Conservation (phyloP, 179 eudicot species). For the Spergularia azorica region DNA sequence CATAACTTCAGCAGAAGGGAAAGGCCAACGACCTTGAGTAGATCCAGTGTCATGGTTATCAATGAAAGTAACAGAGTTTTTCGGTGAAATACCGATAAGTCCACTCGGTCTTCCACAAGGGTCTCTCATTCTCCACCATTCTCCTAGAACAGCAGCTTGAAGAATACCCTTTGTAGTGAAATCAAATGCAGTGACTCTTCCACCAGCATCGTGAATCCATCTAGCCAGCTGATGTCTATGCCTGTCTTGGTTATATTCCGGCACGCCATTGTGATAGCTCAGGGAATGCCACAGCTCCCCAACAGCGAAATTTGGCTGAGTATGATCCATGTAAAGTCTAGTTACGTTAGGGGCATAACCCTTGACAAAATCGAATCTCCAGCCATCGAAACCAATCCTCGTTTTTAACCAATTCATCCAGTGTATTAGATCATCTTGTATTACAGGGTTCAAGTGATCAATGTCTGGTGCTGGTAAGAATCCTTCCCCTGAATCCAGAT, state of each 20-base stretch:
- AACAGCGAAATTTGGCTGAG: conserved; percentile 17
- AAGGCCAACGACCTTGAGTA: conserved; percentile 10
- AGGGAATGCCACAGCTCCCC: conserved; percentile 20
- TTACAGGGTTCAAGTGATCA: not conserved
- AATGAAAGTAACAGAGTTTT: conserved; percentile 6
- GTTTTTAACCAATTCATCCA: conserved; percentile 23
- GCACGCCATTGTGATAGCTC: not conserved
- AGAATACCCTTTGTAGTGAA: conserved; percentile 17
- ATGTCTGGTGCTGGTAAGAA: conserved; percentile 13
- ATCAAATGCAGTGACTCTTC: conserved; percentile 20
- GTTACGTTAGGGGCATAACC: conserved; percentile 20
- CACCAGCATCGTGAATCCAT: conserved; percentile 14
- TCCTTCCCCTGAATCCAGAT: conserved; percentile 14
- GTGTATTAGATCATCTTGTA: not conserved
- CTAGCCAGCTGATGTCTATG: conserved; percentile 14
- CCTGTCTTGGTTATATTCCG: conserved; percentile 10
- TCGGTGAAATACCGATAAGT: conserved; percentile 6
- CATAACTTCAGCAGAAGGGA: conserved; percentile 6
- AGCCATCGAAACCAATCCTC: conserved; percentile 15
- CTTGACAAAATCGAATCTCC: conserved; percentile 19
- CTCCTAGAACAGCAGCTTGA: conserved; percentile 12
- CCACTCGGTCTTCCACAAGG: conserved; percentile 10
- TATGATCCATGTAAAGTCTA: conserved; percentile 8
- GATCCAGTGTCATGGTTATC: conserved; percentile 23
- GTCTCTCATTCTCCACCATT: conserved; percentile 23